phyloP scores from a whole-genome alignment of 2,329 filamentous ascomycete genomes.

The Paraconiothyrium sp. region DNA sequence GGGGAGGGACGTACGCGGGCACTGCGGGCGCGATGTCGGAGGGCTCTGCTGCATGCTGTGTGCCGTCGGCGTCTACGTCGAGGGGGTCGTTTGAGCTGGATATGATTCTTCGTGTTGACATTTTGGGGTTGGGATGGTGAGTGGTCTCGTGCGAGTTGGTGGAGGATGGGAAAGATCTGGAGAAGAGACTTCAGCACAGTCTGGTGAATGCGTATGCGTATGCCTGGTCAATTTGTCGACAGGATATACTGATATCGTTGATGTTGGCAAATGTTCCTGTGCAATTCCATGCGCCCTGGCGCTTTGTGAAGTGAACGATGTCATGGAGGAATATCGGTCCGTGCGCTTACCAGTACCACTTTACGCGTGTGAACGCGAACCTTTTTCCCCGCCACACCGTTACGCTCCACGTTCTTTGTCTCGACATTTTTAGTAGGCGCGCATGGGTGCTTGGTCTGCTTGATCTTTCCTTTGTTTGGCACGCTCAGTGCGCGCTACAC shows the following conservation, averaged over 20 bases:
- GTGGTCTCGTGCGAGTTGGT: not conserved
- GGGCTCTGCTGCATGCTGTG: constrained; percentile 53
- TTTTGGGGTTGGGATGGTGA: constrained; percentile 45
- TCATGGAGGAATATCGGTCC: constrained; percentile 2
- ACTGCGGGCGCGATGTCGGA: constrained; percentile 85
- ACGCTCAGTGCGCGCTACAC: not conserved
- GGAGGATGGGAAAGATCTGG: not conserved
- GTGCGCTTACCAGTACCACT: constrained; percentile 7
- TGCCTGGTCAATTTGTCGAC: not conserved
- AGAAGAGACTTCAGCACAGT: not conserved
- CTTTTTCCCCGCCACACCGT: constrained; percentile 28
- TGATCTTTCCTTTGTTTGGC: constrained; percentile 26
- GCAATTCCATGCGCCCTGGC: constrained; percentile 3
- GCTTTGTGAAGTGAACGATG: constrained; percentile 2
- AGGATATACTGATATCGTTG: not conserved
- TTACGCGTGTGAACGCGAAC: constrained; percentile 17
- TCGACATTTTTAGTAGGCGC: constrained; percentile 14
- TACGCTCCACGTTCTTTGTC: constrained; percentile 17
- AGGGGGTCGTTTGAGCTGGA: constrained; percentile 73
- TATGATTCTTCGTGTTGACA: constrained; percentile 76
- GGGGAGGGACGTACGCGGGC: constrained; percentile 69
- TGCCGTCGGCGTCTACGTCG: constrained; percentile 57
- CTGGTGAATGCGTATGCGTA: not conserved
- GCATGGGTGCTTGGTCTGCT: constrained; percentile 28
- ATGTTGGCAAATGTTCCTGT: not conserved